Conservation (phyloP, 345 rosid genomes). For the Crucihimalaya himalaica region DNA sequence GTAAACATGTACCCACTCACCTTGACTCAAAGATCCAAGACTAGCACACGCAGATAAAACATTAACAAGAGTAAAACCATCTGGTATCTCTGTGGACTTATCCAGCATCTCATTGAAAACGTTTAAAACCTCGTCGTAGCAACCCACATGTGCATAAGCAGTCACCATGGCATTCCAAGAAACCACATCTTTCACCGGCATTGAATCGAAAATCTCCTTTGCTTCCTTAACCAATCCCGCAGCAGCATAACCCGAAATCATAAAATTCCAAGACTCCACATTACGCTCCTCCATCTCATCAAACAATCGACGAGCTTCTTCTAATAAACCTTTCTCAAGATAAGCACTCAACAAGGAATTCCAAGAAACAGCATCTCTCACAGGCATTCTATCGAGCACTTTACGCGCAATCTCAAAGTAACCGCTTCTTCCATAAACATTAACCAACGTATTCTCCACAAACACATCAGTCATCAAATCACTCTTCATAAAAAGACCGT, state of each 20-base stretch:
- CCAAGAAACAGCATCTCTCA: constrained; percentile 51
- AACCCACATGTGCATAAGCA: constrained; percentile 40
- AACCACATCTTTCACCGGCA: constrained; percentile 48
- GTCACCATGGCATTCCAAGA: constrained; percentile 52
- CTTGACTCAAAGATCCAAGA: constrained; percentile 50
- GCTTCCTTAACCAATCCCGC: constrained; percentile 47
- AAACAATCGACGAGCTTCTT: constrained; percentile 45
- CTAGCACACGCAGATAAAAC: constrained; percentile 53
- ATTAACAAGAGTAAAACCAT: constrained; percentile 48
- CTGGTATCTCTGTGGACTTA: constrained; percentile 36
- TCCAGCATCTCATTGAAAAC: constrained; percentile 49
- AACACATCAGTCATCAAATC: constrained; percentile 43
- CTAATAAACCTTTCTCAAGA: constrained; percentile 40
- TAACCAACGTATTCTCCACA: constrained; percentile 48
- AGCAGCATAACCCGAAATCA: constrained; percentile 48
- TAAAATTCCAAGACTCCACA: constrained; percentile 56
- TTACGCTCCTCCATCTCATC: constrained; percentile 53
- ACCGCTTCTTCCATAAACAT: constrained; percentile 43
- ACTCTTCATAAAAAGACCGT: constrained; percentile 40
- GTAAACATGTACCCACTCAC: constrained; percentile 52
- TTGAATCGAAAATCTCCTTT: constrained; percentile 37
- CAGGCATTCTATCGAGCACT: constrained; percentile 51
- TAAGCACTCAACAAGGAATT: constrained; percentile 51
- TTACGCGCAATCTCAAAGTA: constrained; percentile 37
- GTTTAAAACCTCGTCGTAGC: constrained; percentile 42